Evolutionary conservation across 257 asterid species (phyloP).

Genomic region (Euphrasia confusa): DNA sequence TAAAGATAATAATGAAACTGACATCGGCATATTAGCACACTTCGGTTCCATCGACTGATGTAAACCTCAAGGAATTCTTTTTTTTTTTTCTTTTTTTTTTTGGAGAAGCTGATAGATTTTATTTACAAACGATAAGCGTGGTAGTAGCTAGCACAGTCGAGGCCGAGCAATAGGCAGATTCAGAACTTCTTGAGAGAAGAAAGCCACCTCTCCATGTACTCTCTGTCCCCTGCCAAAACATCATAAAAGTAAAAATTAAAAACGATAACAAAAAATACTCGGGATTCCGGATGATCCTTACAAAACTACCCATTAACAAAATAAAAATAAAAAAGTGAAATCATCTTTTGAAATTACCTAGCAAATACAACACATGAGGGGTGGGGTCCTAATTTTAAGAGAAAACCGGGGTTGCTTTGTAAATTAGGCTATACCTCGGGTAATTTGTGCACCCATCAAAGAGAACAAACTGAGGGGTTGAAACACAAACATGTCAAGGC

Average conservation of each 20-base stretch:
- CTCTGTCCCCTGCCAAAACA: conserved; percentile 52
- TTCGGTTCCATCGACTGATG: background rate
- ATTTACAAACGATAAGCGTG: conserved; percentile 10
- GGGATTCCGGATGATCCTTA: too few relatives aligned
- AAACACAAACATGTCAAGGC: background rate
- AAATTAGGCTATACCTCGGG: too few relatives aligned
- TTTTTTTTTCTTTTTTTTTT: too few relatives aligned
- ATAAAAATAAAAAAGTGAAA: too few relatives aligned
- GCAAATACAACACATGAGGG: too few relatives aligned
- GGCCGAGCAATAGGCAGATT: conserved; percentile 30
- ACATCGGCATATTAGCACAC: background rate
- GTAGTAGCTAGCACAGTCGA: conserved; percentile 14
- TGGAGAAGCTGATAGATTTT: background rate
- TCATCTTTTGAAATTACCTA: too few relatives aligned
- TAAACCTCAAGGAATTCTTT: background rate
- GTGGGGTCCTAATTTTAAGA: too few relatives aligned
- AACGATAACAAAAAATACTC: background rate
- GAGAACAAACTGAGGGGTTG: background rate
- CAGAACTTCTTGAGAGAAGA: conserved; percentile 72
- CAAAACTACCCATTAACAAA: too few relatives aligned
- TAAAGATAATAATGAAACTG: too few relatives aligned
- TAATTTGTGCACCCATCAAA: background rate
- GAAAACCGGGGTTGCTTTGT: too few relatives aligned
- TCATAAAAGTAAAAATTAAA: background rate
- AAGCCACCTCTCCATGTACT: conserved; percentile 76